Conservation (phyloP, 2,329 filamentous ascomycete species). For the Epichloe elymi region DNA sequence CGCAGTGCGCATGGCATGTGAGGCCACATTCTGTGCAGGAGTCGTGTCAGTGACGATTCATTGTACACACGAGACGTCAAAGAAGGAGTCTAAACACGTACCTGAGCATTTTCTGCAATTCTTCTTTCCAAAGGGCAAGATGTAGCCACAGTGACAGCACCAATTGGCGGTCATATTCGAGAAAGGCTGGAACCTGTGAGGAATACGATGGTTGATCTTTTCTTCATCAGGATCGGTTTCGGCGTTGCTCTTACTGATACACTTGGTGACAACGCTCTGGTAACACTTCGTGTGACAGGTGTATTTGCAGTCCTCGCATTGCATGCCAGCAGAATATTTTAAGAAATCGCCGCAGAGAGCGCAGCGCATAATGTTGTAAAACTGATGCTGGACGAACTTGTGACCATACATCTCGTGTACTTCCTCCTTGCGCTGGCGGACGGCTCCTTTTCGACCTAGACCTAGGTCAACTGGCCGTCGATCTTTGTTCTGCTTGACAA, state of each 20-base stretch:
- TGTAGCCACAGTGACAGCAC: constrained; percentile 98
- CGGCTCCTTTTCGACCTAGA: constrained; percentile 86
- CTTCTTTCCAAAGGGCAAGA: constrained; percentile 87
- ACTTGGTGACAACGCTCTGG: constrained; percentile 92
- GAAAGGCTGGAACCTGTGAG: constrained; percentile 92
- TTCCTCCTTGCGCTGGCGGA: constrained; percentile 95
- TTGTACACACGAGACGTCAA: not conserved
- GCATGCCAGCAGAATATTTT: constrained; percentile 97
- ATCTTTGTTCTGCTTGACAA: constrained; percentile 80
- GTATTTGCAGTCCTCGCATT: constrained; percentile 99
- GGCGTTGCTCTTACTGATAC: constrained; percentile 98
- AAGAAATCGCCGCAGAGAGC: constrained; percentile 95
- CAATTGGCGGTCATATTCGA: constrained; percentile 97
- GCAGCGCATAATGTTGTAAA: constrained; percentile 99
- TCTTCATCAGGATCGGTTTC: constrained; percentile 97
- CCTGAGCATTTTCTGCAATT: constrained; percentile 86
- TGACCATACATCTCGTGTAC: constrained; percentile 98
- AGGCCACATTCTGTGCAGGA: constrained; percentile 62
- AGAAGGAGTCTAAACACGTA: constrained; percentile 25
- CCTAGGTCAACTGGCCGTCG: constrained; percentile 74
- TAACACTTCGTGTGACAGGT: constrained; percentile 99
- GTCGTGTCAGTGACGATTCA: constrained; percentile 1
- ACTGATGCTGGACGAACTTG: constrained; percentile 97
- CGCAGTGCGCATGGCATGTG: constrained; percentile 81
- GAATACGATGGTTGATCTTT: constrained; percentile 98